Evolutionary conservation across 805 yeast genomes (phyloP), one percentile per base, ranked within the genome.

Genomic region (Candida sphagnicola): DNA sequence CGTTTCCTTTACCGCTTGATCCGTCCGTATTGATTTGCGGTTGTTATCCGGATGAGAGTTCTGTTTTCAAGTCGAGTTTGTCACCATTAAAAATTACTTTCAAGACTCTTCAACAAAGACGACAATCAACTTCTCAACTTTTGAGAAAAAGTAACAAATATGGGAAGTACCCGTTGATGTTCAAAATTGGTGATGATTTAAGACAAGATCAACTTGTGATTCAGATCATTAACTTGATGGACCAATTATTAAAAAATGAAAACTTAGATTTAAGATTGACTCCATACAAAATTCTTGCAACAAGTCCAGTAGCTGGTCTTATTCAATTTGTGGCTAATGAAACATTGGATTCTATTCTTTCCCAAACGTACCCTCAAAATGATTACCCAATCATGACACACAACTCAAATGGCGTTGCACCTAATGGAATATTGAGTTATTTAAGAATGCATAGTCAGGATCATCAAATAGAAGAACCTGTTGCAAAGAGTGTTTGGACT

Each of bases 131-230:
- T 4, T 54, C 68, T 4, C 65, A 61, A 34, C 53, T 64, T 1
- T 66, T 66, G 45, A 56, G 57, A 30, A 56, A 53, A 38, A 46
- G 47, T 26, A 49, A 49, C 32, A 57, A 57, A 36, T 54, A 66
- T 38, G 71, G 71, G 3, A 67, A 62, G 38, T 93, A 88, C 57
- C 80, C 95, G 4, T 65, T 93, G 26, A 91, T 93, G 84, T 91
- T 88, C 64, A 93, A 93, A 59, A 85, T 85, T 36, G 99, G 99
- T 11, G 99, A 85, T 46, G 99, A 93, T 57, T 69, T 93, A 36
- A 71, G 98, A 43, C 99, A 93, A 59, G 99, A 93, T 66, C 99
- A 93, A 59, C 73, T 93, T 46, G 95, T 93, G n/a, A 85, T 89
- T 35, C 99, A 93, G 59, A 87, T 93, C 44, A 86, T 93, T 41